Base-by-base conservation (phyloP, 2,329 filamentous ascomycete genomes). In the Clonostachys solani region DNA sequence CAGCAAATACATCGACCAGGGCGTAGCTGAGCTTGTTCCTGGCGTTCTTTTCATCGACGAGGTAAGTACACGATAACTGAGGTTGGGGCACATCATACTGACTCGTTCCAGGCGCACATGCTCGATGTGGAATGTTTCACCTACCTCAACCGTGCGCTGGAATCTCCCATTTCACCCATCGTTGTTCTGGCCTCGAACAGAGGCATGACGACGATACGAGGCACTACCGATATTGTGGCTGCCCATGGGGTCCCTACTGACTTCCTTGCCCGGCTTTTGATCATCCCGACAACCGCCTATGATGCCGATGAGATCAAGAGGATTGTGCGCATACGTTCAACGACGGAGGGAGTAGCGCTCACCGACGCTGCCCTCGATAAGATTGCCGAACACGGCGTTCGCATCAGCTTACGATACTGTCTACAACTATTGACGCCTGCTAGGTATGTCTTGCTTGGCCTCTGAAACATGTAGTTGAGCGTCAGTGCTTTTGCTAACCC, bases 51-150 rank as follows among this genome's bases (percentile, higher is more conserved):
- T 99, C 73, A 99, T 99, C 58, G 94, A 99, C 61, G 94, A 99
- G 82, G 91, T 94, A 81, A 67, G 55, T 44, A 29, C 19, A 33
- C 23, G 36, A 42, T 41, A 33, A 18, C 18, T 42, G 33, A 46
- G 18, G 33, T 29, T 43, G 16, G 23, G n/a, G 12, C 17, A 16
- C 34, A 45, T 43, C 35, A 18, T 42, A 47, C 49, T 50, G 46
- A 52, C 49, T 47, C 54, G 54, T 56, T 50, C 62, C 56, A 95
- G 91, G 92, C 95, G 50, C 92, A 99, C 75, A 99, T 99, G 94
- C 90, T 99, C 59, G 94, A 99, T 67, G 87, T 99, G 57, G 94
- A 99, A 75, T 95, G 92, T 75, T 99, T 97, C 73, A 97, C 94
- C 56, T 99, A 96, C 72, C 84, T 99, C 62, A 97, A 97, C 77